A percentile compares a stretch with the other conserved stretches of the same genome.
Evolutionary conservation across 257 asterid species (phyloP).

Genomic region (Scutellaria baicalensis): DNA sequence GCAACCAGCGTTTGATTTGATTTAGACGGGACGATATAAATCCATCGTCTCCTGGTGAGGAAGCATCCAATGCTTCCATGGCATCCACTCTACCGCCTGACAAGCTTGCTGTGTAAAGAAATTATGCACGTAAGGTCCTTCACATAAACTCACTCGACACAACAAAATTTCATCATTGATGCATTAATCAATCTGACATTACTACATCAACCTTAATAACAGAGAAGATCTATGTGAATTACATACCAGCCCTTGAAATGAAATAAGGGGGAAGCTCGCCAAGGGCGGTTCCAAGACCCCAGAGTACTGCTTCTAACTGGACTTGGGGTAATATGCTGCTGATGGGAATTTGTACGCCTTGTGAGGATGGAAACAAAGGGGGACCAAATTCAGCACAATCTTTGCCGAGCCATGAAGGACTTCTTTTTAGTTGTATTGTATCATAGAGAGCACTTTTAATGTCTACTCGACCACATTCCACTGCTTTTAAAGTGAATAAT

Average conservation of each 20-base stretch:
- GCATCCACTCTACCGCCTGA: conserved; percentile 50
- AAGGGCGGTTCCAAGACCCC: conserved; percentile 97
- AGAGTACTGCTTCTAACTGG: conserved; percentile 81
- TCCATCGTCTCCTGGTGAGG: conserved; percentile 35
- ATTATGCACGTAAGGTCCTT: conserved; percentile 1
- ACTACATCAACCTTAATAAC: not conserved
- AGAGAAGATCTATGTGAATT: not conserved
- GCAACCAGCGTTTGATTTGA: conserved; percentile 58
- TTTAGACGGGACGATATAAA: conserved; percentile 36
- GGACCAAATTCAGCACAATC: conserved; percentile 78
- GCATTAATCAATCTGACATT: not conserved
- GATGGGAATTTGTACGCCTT: conserved; percentile 63
- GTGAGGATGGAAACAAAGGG: conserved; percentile 52
- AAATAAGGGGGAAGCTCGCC: conserved; percentile 98
- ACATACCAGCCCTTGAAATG: conserved; percentile 89
- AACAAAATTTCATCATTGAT: not conserved
- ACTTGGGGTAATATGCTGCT: conserved; percentile 82
- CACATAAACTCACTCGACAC: not conserved
- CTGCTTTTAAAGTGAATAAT: conserved; percentile 74
- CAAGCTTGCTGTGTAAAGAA: conserved; percentile 42
- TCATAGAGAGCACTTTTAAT: conserved; percentile 85
- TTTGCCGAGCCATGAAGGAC: conserved; percentile 84
- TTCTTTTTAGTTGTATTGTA: conserved; percentile 65
- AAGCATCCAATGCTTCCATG: conserved; percentile 61
- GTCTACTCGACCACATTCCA: conserved; percentile 89